A percentile compares a stretch with the other conserved stretches of the same genome.
These are phyloP conservation scores for Penicillium paxilli DNA, from an alignment of 495 filamentous ascomycete species.

Conservation along the genomic window DNA sequence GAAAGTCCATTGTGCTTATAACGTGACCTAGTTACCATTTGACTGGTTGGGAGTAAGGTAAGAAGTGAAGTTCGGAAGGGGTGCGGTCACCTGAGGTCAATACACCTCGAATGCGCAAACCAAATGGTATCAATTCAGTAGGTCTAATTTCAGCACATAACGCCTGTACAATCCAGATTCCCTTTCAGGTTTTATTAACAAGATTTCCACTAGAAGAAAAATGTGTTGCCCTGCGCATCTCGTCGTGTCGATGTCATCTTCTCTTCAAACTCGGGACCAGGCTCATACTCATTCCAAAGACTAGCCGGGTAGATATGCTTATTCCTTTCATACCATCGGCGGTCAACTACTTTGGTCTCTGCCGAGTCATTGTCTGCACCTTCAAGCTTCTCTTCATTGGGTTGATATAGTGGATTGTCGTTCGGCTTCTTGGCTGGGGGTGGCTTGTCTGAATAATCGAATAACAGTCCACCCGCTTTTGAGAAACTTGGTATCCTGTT, in stretches of 20 bases:
- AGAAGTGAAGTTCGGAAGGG: neutral
- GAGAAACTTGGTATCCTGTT: slow-evolving; percentile 76
- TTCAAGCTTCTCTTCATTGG: slow-evolving; percentile 60
- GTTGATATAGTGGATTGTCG: slow-evolving; percentile 48
- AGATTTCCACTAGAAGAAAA: slow-evolving; percentile 74
- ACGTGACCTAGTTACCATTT: neutral
- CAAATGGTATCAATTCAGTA: slow-evolving; percentile 6
- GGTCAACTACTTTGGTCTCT: slow-evolving; percentile 92
- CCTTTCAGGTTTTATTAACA: neutral
- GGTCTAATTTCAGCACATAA: slow-evolving; percentile 14
- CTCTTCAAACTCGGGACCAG: slow-evolving; percentile 78
- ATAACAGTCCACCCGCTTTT: slow-evolving; percentile 56
- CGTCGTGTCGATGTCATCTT: slow-evolving; percentile 64
- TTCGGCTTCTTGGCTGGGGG: slow-evolving; percentile 35
- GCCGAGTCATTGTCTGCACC: slow-evolving; percentile 76
- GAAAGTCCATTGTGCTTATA: slow-evolving; percentile 65
- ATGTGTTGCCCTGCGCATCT: slow-evolving; percentile 85
- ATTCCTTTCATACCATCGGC: slow-evolving; percentile 94
- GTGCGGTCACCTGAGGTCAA: slow-evolving; percentile 11
- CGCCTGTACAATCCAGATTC: slow-evolving; percentile 8
- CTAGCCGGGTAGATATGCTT: slow-evolving; percentile 98
- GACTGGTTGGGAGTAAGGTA: slow-evolving; percentile 4
- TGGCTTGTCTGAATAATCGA: slow-evolving; percentile 72
- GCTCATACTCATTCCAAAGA: slow-evolving; percentile 94
- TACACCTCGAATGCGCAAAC: neutral